phyloP scores from a whole-genome alignment of 331 rosid species.

The Malus hybrid region DNA sequence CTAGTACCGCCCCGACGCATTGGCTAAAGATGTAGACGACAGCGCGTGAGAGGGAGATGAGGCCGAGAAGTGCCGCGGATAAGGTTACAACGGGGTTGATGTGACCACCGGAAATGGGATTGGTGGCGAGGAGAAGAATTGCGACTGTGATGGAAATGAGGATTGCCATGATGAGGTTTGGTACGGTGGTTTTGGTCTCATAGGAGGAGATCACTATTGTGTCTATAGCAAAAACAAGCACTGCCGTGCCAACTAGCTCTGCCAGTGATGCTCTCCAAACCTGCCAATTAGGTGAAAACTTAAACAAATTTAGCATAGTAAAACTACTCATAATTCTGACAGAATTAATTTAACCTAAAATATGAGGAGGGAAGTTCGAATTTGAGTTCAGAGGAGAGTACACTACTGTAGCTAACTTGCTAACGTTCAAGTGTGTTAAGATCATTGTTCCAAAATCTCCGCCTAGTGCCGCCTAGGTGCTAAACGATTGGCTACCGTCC shows the following conservation, averaged over 20 bases:
- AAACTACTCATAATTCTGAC: too few relatives aligned
- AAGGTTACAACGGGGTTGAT: constrained; percentile 30
- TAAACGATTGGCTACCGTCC: fast-evolving
- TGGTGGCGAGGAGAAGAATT: constrained; percentile 24
- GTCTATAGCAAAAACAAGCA: constrained; percentile 31
- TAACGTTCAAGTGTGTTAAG: too few relatives aligned
- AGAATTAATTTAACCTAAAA: too few relatives aligned
- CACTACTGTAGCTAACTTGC: too few relatives aligned
- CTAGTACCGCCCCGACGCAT: constrained; percentile 21
- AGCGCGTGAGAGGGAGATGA: constrained; percentile 31
- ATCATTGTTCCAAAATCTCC: too few relatives aligned
- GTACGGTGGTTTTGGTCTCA: constrained; percentile 18
- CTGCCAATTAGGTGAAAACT: constrained; percentile 2
- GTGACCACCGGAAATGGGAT: constrained; percentile 34
- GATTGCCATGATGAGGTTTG: constrained; percentile 14
- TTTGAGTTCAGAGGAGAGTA: too few relatives aligned
- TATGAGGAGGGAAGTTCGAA: too few relatives aligned
- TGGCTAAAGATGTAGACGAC: constrained; percentile 28
- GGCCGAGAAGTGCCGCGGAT: constrained; percentile 16
- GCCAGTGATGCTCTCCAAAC: constrained; percentile 36
- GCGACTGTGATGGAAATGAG: background rate
- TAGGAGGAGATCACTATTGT: constrained; percentile 29
- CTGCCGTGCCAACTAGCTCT: constrained; percentile 27
- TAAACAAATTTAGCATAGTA: too few relatives aligned
- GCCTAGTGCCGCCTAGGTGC: too few relatives aligned